Percentiles rank a stretch among this genome's conserved stretches.
Conservation (phyloP, 768 basidiomycete species). For the Leccinum fibrillosum region DNA sequence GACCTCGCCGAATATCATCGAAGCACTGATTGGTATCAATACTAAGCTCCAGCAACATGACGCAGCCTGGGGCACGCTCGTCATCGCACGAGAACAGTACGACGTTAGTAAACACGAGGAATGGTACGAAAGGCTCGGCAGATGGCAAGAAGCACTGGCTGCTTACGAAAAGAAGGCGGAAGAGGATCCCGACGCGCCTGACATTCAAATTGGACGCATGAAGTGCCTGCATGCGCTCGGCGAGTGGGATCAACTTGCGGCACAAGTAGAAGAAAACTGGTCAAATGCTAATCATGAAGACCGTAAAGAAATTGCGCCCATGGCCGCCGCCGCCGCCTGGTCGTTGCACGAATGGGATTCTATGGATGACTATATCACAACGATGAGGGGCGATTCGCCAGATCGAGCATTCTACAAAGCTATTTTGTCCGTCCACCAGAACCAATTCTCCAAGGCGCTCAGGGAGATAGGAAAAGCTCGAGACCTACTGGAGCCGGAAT, state of each 20-base stretch:
- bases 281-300: constrained; percentile 76
- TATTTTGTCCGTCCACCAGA: constrained; percentile 93
- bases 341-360: constrained; percentile 95
- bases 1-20: constrained; percentile 86
- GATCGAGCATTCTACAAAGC: constrained; percentile 96
- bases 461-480: constrained; percentile 90
- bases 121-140: constrained; percentile 95
- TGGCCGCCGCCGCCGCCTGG: constrained; percentile 98
- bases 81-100: constrained; percentile 85
- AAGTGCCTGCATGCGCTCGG: constrained; percentile 96
- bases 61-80: constrained; percentile 95
- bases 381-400: constrained; percentile 89
- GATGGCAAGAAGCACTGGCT: constrained; percentile 91
- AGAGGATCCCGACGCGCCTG: constrained; percentile 71
- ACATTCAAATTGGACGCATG: constrained; percentile 86
- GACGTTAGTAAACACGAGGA: constrained; percentile 92
- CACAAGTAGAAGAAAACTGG: constrained; percentile 89
- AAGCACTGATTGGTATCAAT: constrained; percentile 94
- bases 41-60: constrained; percentile 96
- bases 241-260: constrained; percentile 91
- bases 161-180: constrained; percentile 80
- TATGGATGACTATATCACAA: constrained; percentile 95
- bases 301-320: constrained; percentile 87
- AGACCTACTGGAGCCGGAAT: constrained; percentile 86
- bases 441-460: constrained; percentile 89